Evolutionary conservation across 345 rosid species (phyloP).

Genomic region (Iberis pinnata): DNA sequence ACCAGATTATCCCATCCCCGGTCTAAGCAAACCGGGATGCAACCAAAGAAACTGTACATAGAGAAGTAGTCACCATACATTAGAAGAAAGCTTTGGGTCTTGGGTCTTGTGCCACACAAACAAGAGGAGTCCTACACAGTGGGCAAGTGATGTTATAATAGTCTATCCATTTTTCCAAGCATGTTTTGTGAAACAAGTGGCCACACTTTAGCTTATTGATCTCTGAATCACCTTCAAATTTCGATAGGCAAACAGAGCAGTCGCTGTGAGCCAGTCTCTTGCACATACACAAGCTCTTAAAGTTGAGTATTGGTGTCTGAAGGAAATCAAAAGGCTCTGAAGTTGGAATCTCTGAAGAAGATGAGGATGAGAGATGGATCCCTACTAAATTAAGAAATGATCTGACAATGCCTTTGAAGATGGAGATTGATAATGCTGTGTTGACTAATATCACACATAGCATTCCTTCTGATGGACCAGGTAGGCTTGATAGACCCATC

Average conservation of each 20-base stretch:
- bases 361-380: slow-evolving; percentile 38
- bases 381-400: slow-evolving; percentile 64
- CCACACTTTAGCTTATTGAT: slow-evolving; percentile 60
- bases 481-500: slow-evolving; percentile 87
- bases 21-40: slow-evolving; percentile 28
- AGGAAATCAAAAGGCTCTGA: slow-evolving; percentile 38
- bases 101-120: slow-evolving; percentile 46
- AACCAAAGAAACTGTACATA: slow-evolving; percentile 26
- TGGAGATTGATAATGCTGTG: slow-evolving; percentile 76
- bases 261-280: slow-evolving; percentile 46
- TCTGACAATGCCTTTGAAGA: slow-evolving; percentile 57
- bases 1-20: slow-evolving; percentile 29
- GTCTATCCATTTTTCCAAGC: slow-evolving; percentile 76
- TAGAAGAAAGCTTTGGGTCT: slow-evolving; percentile 29
- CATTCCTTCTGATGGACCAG: slow-evolving; percentile 89
- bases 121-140: slow-evolving; percentile 55
- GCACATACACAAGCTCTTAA: slow-evolving; percentile 39
- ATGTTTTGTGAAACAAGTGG: slow-evolving; percentile 58
- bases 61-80: slow-evolving; percentile 41
- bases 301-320: slow-evolving; percentile 47
- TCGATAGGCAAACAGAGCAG: slow-evolving; percentile 60
- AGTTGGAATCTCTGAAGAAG: slow-evolving; percentile 29
- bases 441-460: slow-evolving; percentile 65
- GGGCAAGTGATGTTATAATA: slow-evolving; percentile 75
- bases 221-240: slow-evolving; percentile 54